Evolutionary conservation across 345 rosid genomes (phyloP).

Genomic region (Arabidopsis suecica): DNA sequence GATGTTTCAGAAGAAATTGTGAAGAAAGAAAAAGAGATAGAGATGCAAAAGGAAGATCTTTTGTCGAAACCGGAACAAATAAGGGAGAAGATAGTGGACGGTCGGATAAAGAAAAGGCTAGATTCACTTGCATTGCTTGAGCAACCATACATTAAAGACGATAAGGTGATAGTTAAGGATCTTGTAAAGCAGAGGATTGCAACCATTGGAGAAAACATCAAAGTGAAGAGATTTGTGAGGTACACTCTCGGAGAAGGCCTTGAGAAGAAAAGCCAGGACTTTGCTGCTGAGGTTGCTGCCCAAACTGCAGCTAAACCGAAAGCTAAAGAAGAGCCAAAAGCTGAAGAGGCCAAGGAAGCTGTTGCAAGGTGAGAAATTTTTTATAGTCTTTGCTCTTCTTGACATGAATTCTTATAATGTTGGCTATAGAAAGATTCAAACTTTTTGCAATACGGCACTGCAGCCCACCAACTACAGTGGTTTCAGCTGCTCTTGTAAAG

Average conservation of each 20-base stretch:
- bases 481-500: slow-evolving; percentile 88
- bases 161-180: slow-evolving; percentile 86
- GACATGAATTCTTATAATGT: neutral
- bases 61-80: slow-evolving; percentile 90
- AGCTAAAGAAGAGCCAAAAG: slow-evolving; percentile 53
- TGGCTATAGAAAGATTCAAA: neutral
- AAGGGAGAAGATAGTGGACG: slow-evolving; percentile 87
- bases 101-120: slow-evolving; percentile 87
- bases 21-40: slow-evolving; percentile 85
- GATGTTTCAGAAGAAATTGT: slow-evolving; percentile 83
- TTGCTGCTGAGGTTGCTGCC: slow-evolving; percentile 97
- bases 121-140: slow-evolving; percentile 89
- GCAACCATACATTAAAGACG: slow-evolving; percentile 93
- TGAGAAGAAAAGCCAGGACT: slow-evolving; percentile 91
- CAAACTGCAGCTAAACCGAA: slow-evolving; percentile 75
- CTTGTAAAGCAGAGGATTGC: slow-evolving; percentile 90
- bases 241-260: slow-evolving; percentile 94
- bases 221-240: slow-evolving; percentile 82
- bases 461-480: slow-evolving; percentile 62
- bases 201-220: slow-evolving; percentile 91
- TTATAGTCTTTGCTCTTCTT: neutral
- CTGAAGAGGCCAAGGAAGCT: slow-evolving; percentile 60
- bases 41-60: slow-evolving; percentile 98
- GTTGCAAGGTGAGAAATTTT: slow-evolving; percentile 60
- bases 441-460: slow-evolving; percentile 17